Evolutionary conservation across 257 asterid species (phyloP).

Genomic region (Plantago major): DNA sequence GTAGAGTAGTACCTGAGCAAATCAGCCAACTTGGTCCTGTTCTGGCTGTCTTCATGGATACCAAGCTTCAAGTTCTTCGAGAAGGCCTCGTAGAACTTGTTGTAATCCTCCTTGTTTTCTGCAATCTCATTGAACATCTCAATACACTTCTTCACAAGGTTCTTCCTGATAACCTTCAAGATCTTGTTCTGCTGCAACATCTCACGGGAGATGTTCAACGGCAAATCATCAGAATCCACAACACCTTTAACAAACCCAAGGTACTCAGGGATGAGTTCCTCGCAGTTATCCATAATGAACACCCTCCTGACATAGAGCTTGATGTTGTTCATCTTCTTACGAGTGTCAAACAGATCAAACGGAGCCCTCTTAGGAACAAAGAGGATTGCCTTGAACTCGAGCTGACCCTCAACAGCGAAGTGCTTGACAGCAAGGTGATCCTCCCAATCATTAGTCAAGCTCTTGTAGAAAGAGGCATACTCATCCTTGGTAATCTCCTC

Average conservation of each 20-base stretch:
- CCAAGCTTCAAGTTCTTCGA: slow-evolving; percentile 80
- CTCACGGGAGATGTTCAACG: slow-evolving; percentile 79
- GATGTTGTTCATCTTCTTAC: slow-evolving; percentile 74
- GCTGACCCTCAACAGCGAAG: slow-evolving; percentile 84
- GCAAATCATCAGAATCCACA: slow-evolving; percentile 74
- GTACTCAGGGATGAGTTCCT: slow-evolving; percentile 71
- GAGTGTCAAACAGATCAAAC: slow-evolving; percentile 66
- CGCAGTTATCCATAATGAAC: slow-evolving; percentile 78
- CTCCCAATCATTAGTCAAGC: slow-evolving; percentile 83
- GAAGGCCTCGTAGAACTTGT: slow-evolving; percentile 69
- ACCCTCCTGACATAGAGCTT: slow-evolving; percentile 73
- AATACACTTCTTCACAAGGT: slow-evolving; percentile 76
- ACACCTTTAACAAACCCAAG: slow-evolving; percentile 76
- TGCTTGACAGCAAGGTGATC: slow-evolving; percentile 83
- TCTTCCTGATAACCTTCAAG: slow-evolving; percentile 68
- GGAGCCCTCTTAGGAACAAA: slow-evolving; percentile 82
- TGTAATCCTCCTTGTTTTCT: slow-evolving; percentile 75
- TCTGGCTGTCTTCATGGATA: slow-evolving; percentile 72
- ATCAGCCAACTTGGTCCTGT: slow-evolving; percentile 68
- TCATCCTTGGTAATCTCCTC: slow-evolving; percentile 81
- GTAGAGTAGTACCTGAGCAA: slow-evolving; percentile 64
- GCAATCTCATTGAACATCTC: slow-evolving; percentile 80
- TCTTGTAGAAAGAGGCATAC: slow-evolving; percentile 76
- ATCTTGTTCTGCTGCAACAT: slow-evolving; percentile 78
- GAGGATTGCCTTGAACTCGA: slow-evolving; percentile 73